Conservation (phyloP, 2,329 filamentous ascomycete genomes). For the Aspergillus phoenicis region DNA sequence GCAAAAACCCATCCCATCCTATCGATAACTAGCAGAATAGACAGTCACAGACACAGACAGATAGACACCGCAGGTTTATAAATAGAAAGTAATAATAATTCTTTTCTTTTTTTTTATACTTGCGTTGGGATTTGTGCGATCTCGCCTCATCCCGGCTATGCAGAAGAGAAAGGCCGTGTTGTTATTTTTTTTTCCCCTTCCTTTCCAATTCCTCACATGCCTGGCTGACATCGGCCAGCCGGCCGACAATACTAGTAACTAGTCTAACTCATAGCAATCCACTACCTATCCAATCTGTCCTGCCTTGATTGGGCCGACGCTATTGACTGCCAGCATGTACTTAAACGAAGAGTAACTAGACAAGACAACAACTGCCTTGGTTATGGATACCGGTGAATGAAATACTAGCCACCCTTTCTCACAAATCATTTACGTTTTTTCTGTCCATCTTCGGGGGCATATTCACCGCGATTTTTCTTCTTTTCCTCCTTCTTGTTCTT, state of each 20-base stretch:
- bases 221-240: slow-evolving; percentile 1
- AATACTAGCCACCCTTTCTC: too few species aligned
- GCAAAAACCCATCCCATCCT: background rate
- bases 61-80: slow-evolving; percentile 10
- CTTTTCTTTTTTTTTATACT: slow-evolving; percentile 1
- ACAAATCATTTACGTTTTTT: too few species aligned
- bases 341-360: background rate
- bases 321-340: slow-evolving; percentile 1
- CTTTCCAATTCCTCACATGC: background rate
- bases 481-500: background rate
- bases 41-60: too few species aligned
- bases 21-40: background rate
- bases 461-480: background rate
- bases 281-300: background rate
- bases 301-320: slow-evolving; percentile 6
- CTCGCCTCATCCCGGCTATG: background rate
- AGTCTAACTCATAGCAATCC: too few species aligned
- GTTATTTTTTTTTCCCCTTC: too few species aligned
- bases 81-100: background rate
- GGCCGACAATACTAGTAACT: background rate
- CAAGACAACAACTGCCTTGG: background rate
- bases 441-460: too few species aligned
- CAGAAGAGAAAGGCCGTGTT: background rate
- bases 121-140: slow-evolving; percentile 1
- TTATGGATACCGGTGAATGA: background rate